Percentiles rank a stretch among this genome's conserved stretches.
These are phyloP conservation scores for Penicillium oxalicum DNA, from an alignment of 2,329 filamentous ascomycete species.

Conservation along the genomic window DNA sequence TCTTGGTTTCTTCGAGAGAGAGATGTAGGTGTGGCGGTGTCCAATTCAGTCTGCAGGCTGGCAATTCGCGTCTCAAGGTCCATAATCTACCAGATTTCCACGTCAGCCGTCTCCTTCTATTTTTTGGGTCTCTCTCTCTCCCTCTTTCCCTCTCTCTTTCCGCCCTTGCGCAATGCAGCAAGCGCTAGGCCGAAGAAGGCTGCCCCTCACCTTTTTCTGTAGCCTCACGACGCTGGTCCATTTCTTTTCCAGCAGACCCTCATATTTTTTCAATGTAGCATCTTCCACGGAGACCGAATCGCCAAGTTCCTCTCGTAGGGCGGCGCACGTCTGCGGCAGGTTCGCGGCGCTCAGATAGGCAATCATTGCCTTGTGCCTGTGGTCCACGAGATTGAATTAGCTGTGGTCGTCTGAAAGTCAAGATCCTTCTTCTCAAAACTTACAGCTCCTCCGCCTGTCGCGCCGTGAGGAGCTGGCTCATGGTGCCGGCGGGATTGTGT, in stretches of 20 bases:
- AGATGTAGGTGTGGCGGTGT: constrained; percentile 73
- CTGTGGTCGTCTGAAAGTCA: constrained; percentile 7
- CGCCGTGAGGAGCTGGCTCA: constrained; percentile 69
- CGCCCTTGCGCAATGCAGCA: background rate
- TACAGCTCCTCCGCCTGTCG: constrained; percentile 87
- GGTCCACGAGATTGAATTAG: constrained; percentile 3
- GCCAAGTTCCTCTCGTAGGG: constrained; percentile 70
- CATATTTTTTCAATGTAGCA: constrained; percentile 85
- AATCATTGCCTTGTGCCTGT: constrained; percentile 86
- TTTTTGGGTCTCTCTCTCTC: background rate
- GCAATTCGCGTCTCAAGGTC: constrained; percentile 75
- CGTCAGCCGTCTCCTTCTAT: constrained; percentile 5
- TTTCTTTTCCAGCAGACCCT: constrained; percentile 91
- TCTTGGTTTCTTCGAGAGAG: constrained; percentile 76
- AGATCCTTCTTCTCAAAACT: constrained; percentile 33
- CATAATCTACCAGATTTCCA: constrained; percentile 62
- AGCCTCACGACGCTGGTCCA: constrained; percentile 93
- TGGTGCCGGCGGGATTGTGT: constrained; percentile 35
- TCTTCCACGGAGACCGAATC: constrained; percentile 66
- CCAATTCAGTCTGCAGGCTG: constrained; percentile 72
- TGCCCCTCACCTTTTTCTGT: constrained; percentile 74
- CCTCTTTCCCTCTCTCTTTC: background rate
- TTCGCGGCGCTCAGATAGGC: constrained; percentile 75
- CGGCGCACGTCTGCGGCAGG: constrained; percentile 62
- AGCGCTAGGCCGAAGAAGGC: background rate